Percentiles rank a stretch among this genome's conserved stretches.
phyloP scores from a whole-genome alignment of 2,329 filamentous ascomycete species.

The Ustilaginoidea virens region DNA sequence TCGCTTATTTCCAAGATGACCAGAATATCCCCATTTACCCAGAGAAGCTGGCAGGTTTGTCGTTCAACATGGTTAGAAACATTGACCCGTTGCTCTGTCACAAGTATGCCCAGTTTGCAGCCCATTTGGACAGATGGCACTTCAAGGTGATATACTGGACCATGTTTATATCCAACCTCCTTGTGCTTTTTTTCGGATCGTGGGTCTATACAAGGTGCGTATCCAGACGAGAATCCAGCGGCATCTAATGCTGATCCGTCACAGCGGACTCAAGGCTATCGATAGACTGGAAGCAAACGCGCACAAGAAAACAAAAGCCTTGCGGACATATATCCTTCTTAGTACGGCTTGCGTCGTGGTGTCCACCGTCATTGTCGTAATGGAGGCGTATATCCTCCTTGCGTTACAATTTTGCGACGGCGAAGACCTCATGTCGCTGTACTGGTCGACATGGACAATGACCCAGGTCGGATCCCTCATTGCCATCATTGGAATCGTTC shows the following conservation, averaged over 20 bases:
- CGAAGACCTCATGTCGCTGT: conserved; percentile 42
- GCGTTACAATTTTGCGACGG: conserved; percentile 44
- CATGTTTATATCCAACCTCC: conserved; percentile 27
- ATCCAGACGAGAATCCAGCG: not conserved
- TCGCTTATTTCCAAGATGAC: no score
- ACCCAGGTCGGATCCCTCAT: conserved; percentile 42
- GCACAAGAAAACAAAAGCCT: conserved; percentile 17
- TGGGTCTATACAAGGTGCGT: conserved; percentile 22
- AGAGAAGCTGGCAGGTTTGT: no score
- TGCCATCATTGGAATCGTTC: conserved; percentile 40
- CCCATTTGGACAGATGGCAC: conserved; percentile 23
- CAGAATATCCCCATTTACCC: no score
- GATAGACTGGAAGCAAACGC: conserved; percentile 19
- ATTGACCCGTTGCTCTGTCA: conserved; percentile 17
- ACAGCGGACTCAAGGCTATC: conserved; percentile 20
- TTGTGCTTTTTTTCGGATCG: conserved; percentile 28
- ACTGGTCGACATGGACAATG: conserved; percentile 48
- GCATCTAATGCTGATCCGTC: not conserved
- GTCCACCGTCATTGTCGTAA: conserved; percentile 28
- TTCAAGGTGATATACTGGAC: conserved; percentile 32
- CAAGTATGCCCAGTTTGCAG: conserved; percentile 28
- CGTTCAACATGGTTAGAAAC: conserved; percentile 1
- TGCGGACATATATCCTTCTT: conserved; percentile 26
- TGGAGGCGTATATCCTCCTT: conserved; percentile 38
- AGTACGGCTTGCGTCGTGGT: conserved; percentile 27